phyloP scores from a whole-genome alignment of 345 rosid genomes.

The Psidium guajava region DNA sequence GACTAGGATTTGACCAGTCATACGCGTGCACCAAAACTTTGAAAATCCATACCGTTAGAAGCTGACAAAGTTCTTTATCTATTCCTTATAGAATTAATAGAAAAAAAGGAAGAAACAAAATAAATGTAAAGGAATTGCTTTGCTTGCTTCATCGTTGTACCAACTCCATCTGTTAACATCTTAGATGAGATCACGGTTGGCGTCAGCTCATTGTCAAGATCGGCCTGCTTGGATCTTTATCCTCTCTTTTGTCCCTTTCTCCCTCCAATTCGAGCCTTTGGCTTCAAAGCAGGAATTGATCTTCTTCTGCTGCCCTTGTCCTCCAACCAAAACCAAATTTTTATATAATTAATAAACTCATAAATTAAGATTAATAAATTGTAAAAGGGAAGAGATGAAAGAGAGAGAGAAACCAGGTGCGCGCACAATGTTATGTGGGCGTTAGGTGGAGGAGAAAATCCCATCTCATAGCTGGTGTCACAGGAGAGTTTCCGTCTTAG shows the following conservation, averaged over 20 bases:
- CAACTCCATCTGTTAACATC: constrained; percentile 24
- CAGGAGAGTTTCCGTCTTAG: neutral
- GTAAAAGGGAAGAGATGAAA: neutral
- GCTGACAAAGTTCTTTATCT: neutral
- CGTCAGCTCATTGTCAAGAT: constrained; percentile 21
- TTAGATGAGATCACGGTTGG: constrained; percentile 30
- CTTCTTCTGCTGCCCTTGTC: neutral
- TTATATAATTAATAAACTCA: neutral
- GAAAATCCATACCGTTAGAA: neutral
- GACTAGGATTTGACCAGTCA: neutral
- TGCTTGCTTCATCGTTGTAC: constrained; percentile 15
- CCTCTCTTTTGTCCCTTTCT: constrained; percentile 22
- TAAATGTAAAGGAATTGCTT: neutral
- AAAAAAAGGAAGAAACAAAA: neutral
- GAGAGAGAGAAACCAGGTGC: neutral
- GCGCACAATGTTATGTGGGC: neutral
- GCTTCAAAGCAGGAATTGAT: constrained; percentile 1
- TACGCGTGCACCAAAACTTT: neutral
- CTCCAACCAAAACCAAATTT: neutral
- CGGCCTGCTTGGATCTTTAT: neutral
- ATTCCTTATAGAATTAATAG: neutral
- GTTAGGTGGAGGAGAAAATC: constrained; percentile 3
- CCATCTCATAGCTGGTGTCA: neutral
- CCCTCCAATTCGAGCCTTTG: constrained; percentile 15
- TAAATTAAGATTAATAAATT: neutral